These are phyloP conservation scores for Digitaria exilis DNA, from an alignment of 202 grass and related monocot genomes.

Conservation along the genomic window DNA sequence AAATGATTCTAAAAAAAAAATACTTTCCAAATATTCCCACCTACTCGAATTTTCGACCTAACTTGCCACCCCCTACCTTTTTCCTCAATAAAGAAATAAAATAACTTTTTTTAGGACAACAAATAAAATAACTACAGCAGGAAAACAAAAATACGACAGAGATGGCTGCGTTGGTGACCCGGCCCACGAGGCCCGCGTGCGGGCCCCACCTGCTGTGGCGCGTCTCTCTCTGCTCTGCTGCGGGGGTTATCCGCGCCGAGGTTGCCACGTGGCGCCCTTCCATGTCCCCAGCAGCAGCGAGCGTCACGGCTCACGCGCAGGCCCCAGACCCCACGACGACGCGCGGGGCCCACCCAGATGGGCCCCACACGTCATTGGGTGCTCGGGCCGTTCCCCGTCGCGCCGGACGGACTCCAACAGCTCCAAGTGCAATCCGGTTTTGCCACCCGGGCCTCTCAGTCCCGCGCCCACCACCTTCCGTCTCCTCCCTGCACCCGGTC, in stretches of 20 bases:
- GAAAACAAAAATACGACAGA: background rate
- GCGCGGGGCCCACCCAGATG: background rate
- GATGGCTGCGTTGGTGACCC: background rate
- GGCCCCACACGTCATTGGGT: too few species aligned
- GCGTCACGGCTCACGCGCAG: background rate
- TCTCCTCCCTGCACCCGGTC: background rate
- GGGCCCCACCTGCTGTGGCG: too few species aligned
- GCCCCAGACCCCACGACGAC: too few species aligned
- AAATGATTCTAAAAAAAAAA: too few species aligned
- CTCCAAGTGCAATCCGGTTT: constrained; percentile 40
- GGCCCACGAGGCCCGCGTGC: background rate
- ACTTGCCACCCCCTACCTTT: background rate
- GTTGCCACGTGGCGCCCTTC: constrained; percentile 26
- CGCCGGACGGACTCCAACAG: constrained; percentile 36
- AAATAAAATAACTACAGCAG: too few species aligned
- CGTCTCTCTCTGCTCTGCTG: background rate
- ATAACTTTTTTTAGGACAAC: too few species aligned
- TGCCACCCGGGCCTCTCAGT: constrained; percentile 17
- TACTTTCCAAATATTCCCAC: background rate
- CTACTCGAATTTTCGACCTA: background rate
- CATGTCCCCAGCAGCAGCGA: background rate
- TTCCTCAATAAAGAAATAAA: background rate
- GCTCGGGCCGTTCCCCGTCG: background rate
- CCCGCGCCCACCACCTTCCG: constrained; percentile 17
- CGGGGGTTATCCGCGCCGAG: constrained; percentile 24